Evolutionary conservation across 208 protist genomes (phyloP).

Genomic region (Wallacemonas sp.): DNA sequence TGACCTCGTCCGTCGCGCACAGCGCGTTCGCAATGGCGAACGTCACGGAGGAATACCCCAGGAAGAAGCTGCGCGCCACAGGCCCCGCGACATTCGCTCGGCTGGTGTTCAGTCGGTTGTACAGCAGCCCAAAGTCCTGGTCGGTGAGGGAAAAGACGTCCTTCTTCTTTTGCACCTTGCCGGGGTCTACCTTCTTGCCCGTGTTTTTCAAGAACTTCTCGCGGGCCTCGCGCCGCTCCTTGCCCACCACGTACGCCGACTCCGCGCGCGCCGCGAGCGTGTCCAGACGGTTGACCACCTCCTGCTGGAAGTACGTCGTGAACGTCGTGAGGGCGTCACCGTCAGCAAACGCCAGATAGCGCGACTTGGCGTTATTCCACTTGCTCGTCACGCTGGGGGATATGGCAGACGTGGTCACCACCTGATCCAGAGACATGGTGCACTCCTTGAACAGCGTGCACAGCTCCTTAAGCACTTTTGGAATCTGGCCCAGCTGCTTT

Average conservation of each 20-base stretch:
- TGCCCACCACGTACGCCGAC: conserved; percentile 3
- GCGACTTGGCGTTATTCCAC: not conserved
- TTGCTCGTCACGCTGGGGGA: not conserved
- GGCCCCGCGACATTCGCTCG: not conserved
- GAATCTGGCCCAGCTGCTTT: conserved; percentile 4
- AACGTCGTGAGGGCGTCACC: not conserved
- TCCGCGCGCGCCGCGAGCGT: conserved; percentile 4
- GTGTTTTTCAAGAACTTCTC: conserved; percentile 9
- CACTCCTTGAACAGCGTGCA: conserved; percentile 12
- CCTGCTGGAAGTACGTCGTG: conserved; percentile 9
- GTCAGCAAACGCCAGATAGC: conserved; percentile 8
- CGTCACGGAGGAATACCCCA: conserved; percentile 3
- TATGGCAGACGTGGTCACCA: not conserved
- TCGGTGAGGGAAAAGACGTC: conserved; percentile 7
- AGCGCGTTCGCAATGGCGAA: conserved; percentile 12
- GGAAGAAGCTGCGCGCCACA: conserved; percentile 3
- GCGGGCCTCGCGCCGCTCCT: conserved; percentile 9
- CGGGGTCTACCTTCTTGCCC: not conserved
- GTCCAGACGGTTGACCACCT: conserved; percentile 4
- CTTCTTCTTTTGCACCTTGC: conserved; percentile 10
- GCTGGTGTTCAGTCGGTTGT: conserved; percentile 8
- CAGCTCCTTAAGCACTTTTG: conserved; percentile 8
- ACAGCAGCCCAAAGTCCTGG: not conserved
- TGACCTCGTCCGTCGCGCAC: not conserved
- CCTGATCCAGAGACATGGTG: conserved; percentile 10